A percentile compares a stretch with the other conserved stretches of the same genome.
phyloP scores from a whole-genome alignment of 2,329 filamentous ascomycete genomes.

The Sporothrix phasma region DNA sequence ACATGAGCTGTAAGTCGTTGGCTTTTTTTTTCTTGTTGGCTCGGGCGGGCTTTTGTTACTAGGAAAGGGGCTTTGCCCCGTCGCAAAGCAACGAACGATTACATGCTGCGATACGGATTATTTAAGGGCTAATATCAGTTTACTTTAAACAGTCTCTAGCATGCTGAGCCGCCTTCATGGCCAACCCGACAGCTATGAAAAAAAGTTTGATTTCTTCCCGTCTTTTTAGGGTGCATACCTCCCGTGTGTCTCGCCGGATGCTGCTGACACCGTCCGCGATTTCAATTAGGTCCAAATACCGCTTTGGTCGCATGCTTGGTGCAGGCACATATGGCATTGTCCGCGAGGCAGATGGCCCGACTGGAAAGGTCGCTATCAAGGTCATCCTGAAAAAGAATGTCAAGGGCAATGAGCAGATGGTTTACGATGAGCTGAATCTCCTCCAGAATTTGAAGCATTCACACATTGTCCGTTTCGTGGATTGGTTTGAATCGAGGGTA shows the following conservation, averaged over 20 bases:
- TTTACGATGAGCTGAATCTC: slow-evolving; percentile 93
- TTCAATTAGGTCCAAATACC: slow-evolving; percentile 65
- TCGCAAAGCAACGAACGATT: not conserved
- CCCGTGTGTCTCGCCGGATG: not conserved
- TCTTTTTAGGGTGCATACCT: not conserved
- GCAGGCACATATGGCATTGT: slow-evolving; percentile 98
- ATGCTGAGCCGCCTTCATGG: slow-evolving; percentile 95
- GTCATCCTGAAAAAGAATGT: slow-evolving; percentile 99
- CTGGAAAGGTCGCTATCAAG: slow-evolving; percentile 87
- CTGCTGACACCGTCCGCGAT: not conserved
- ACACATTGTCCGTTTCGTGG: slow-evolving; percentile 93
- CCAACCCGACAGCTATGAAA: slow-evolving; percentile 96
- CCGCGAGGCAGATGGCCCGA: slow-evolving; percentile 77
- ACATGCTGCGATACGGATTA: not conserved
- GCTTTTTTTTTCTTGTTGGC: not conserved
- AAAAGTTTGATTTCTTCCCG: slow-evolving; percentile 56
- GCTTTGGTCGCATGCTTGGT: slow-evolving; percentile 85
- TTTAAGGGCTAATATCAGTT: not conserved
- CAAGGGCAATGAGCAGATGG: slow-evolving; percentile 96
- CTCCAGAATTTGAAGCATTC: slow-evolving; percentile 83
- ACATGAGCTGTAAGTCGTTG: slow-evolving; percentile 18
- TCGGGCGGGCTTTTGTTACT: not conserved
- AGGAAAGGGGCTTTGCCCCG: not conserved
- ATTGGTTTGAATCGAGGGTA: slow-evolving; percentile 98
- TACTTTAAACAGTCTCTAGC: slow-evolving; percentile 52